Base-by-base conservation (phyloP, 108 stramenopile genomes). In the Heterococcus sp. region DNA sequence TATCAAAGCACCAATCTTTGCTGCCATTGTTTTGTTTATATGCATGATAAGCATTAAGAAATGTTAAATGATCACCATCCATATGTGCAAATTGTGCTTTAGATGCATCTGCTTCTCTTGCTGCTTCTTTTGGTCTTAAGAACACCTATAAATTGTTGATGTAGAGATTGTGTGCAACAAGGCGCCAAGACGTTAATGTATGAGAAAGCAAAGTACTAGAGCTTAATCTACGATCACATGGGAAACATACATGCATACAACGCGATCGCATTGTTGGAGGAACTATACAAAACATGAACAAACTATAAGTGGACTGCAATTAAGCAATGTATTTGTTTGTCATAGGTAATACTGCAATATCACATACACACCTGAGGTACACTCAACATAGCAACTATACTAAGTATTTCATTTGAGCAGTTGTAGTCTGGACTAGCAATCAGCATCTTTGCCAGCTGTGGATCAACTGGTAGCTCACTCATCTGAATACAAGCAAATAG, bases 1-100 rank as follows among this genome's bases (percentile, higher is more conserved):
- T 98, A 72, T 98, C 93, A 91, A 93, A 97, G 84, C 95, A 96
- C 97, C 97, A 99, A 72, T 96, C 88, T 76, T 94, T 96, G 69
- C 87, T 85, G 0, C 93, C 94, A 36, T 84, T 88, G 11, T 88
- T 73, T n/a, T 95, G 93, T 65, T 93, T 89, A 86, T 97, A 99
- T 36, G 93, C 93, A 63, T 92, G 90, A 75, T 92, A 88, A n/a
- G 93, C 97, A 86, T 96, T 95, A 38, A 99, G 89, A 67, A 99
- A 76, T 29, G 97, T 97, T 63, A 96, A 85, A 79, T 98, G 97
- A 89, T 99, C 98, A 40, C 96, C 95, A 38, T 97, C 95, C 5
- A 85, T 74, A 82, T 97, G 93, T 0, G 93, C 85, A 83, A 99
- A 99, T 87, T 98, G 96, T 11, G 97, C 95, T 84, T 99, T 99